A percentile compares a stretch with the other conserved stretches of the same genome.
Evolutionary conservation across 495 filamentous ascomycete genomes (phyloP).

Genomic region (Xanthoparmelia taractica): DNA sequence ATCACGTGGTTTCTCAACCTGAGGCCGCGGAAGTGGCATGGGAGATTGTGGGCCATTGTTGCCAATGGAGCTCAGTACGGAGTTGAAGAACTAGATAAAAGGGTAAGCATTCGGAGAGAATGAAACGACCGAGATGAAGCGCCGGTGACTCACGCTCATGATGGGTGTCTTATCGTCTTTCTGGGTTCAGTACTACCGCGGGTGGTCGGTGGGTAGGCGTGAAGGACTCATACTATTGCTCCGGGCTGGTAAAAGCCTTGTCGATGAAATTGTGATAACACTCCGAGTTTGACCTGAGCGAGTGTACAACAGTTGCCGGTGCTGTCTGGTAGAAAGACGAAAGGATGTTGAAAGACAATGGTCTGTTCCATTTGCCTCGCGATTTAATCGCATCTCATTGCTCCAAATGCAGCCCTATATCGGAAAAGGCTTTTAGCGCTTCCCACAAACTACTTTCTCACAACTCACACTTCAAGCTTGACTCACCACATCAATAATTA

Average conservation of each 20-base stretch:
- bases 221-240: constrained; percentile 37
- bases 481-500: constrained; percentile 27
- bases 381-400: too few relatives aligned
- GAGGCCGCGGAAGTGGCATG: constrained; percentile 30
- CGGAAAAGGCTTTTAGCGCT: constrained; percentile 30
- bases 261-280: too few relatives aligned
- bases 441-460: constrained; percentile 24
- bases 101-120: not conserved
- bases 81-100: constrained; percentile 46
- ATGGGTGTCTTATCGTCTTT: constrained; percentile 29
- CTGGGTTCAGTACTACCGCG: constrained; percentile 25
- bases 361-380: too few relatives aligned
- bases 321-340: not conserved
- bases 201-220: constrained; percentile 38
- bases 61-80: constrained; percentile 46
- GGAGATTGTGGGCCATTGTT: constrained; percentile 38
- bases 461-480: constrained; percentile 30
- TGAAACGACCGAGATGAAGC: not conserved
- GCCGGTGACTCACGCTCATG: constrained; percentile 42
- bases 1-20: constrained; percentile 29
- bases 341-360: not conserved
- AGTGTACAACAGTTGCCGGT: too few relatives aligned
- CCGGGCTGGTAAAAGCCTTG: constrained; percentile 3
- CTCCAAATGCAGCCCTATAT: constrained; percentile 25
- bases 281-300: too few relatives aligned